Conservation (phyloP, 441 rosid genomes). For the Codiaeum variegatum region DNA sequence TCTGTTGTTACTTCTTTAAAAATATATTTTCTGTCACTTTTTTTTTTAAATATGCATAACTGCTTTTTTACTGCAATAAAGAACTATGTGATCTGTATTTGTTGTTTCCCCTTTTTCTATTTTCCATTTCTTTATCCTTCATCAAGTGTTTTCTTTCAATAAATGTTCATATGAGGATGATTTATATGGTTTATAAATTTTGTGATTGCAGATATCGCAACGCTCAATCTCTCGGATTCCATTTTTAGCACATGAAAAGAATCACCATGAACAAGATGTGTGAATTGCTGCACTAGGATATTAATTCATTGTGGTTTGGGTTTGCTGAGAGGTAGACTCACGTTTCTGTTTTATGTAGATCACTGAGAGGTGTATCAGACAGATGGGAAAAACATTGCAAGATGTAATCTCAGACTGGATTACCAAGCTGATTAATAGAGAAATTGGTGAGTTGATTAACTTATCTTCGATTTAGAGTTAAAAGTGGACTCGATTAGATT, state of each 20-base stretch:
- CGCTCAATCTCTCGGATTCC: slow-evolving; percentile 56
- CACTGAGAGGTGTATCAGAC: slow-evolving; percentile 71
- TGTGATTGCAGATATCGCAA: slow-evolving; percentile 49
- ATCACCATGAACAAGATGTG: slow-evolving; percentile 86
- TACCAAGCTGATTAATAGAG: slow-evolving; percentile 54
- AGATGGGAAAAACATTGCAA: slow-evolving; percentile 36
- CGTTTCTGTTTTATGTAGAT: slow-evolving; percentile 38
- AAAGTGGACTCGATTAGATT: neutral
- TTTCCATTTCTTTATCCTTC: neutral
- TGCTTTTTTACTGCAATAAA: neutral
- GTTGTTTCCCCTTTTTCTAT: neutral
- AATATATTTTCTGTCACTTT: neutral
- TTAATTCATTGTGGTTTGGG: neutral
- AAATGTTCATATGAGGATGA: neutral
- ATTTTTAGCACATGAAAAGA: slow-evolving; percentile 60
- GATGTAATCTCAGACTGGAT: slow-evolving; percentile 70
- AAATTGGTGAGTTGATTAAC: slow-evolving; percentile 53
- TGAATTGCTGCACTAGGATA: slow-evolving; percentile 19
- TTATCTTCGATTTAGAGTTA: neutral
- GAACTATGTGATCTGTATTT: neutral
- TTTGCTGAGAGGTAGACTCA: slow-evolving; percentile 2
- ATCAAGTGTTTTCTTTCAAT: neutral
- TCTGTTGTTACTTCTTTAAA: neutral
- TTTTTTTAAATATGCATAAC: neutral
- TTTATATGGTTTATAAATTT: neutral